Evolutionary conservation across 352 stramenopile species (phyloP), one percentile per base, ranked within the genome.

Genomic region (Phytophthora citricola): DNA sequence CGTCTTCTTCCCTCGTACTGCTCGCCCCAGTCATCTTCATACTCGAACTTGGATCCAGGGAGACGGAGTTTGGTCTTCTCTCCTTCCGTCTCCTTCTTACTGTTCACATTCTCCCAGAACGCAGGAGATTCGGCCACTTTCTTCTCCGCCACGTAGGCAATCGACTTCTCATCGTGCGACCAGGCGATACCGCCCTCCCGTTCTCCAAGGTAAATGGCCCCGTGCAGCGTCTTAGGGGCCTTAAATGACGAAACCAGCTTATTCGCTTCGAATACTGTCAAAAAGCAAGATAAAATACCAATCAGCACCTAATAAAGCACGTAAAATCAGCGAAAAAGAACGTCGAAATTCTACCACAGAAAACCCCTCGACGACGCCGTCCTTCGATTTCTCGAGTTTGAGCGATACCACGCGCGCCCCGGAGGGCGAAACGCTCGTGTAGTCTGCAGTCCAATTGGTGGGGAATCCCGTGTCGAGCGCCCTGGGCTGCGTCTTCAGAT

Each of bases 1-100:
- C 1, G 75, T 90, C 63, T 85, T 83, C 59, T 93, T 89, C 39
- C n/a, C 7, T 87, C 83, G 60, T 94, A 94, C 44, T 91, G 87
- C 67, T 97, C 89, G 15, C 89, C 89, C 84, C 86, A 95, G 60
- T 97, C 88, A 20, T 93, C 81, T 34, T 91, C 63, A 34, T 81
- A 78, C 43, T 89, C 78, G 58, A 86, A 97, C 69, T 94, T 89
- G 52, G 63, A 63, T 6, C 83, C 81, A 10, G 75, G 71, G 4
- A 78, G 41, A 10, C 60, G 53, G 0, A 51, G 24, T 29, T 44
- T 47, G 10, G 36, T 47, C 14, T 67, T 51, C 9, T 76, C 65
- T 9, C 61, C 55, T 15, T 68, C 64, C 27, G 63, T 59, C 26
- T 78, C 62, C 32, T 80, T 79, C 15, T 64, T 66, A 27, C 22